phyloP scores from a whole-genome alignment of 345 rosid species.

The Physaria fendleri region DNA sequence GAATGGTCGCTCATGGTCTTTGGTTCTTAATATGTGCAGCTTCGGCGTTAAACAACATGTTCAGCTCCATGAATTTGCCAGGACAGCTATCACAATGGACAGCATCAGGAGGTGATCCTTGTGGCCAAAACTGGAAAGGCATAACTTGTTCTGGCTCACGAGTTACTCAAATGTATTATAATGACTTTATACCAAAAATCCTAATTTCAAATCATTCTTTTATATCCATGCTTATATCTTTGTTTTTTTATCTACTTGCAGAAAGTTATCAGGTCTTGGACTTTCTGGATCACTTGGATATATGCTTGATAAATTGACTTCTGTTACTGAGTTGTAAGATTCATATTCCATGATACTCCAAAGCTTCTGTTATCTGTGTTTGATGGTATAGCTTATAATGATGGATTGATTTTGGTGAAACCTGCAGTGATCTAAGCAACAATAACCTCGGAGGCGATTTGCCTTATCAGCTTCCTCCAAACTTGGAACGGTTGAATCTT shows the following conservation, averaged over 20 bases:
- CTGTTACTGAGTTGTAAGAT: slow-evolving; percentile 74
- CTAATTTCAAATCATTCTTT: background rate
- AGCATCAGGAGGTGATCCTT: slow-evolving; percentile 67
- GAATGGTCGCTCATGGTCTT: slow-evolving; percentile 9
- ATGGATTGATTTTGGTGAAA: no score
- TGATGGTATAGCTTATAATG: background rate
- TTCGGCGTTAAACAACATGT: slow-evolving; percentile 60
- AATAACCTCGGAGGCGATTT: slow-evolving; percentile 59
- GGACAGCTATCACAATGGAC: slow-evolving; percentile 67
- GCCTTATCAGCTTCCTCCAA: slow-evolving; percentile 59
- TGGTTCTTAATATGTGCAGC: slow-evolving; percentile 41
- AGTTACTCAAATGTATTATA: slow-evolving; percentile 86
- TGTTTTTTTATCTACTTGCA: slow-evolving; percentile 26
- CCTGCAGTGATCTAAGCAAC: slow-evolving; percentile 75
- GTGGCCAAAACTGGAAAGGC: slow-evolving; percentile 91
- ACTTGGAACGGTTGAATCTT: slow-evolving; percentile 65
- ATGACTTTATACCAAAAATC: slow-evolving; percentile 8
- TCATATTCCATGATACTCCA: slow-evolving; percentile 2
- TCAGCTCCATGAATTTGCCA: slow-evolving; percentile 48
- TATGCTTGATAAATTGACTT: slow-evolving; percentile 42
- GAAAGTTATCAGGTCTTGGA: slow-evolving; percentile 67
- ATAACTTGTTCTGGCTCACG: slow-evolving; percentile 63
- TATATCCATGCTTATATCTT: background rate
- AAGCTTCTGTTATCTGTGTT: slow-evolving; percentile 8
- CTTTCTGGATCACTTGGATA: slow-evolving; percentile 70